Evolutionary conservation across 306 rosid species (phyloP).

Genomic region (Sindora glabra): DNA sequence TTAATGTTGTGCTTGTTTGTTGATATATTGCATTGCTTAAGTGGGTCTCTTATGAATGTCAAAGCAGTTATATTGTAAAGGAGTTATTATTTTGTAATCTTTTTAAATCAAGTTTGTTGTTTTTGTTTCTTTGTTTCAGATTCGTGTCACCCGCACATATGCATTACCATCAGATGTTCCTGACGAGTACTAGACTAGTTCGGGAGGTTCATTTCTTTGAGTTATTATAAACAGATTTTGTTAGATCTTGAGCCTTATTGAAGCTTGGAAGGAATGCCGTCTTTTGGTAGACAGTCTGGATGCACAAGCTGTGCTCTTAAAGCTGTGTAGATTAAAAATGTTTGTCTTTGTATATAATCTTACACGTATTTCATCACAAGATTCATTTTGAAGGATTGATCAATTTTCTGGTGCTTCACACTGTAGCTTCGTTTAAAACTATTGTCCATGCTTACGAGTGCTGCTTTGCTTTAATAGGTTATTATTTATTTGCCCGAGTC

Average conservation of each 20-base stretch:
- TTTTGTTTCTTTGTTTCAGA: slow-evolving; percentile 39
- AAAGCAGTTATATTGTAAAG: not conserved
- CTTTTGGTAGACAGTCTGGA: not conserved
- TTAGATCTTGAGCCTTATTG: not conserved
- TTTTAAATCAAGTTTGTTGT: slow-evolving; percentile 10
- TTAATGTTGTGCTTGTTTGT: slow-evolving; percentile 8
- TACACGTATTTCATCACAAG: not conserved
- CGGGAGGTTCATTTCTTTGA: not conserved
- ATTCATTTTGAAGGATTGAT: slow-evolving; percentile 2
- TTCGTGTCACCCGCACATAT: slow-evolving; percentile 59
- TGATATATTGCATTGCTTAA: not conserved
- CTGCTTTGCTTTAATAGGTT: not conserved
- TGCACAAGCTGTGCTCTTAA: not conserved
- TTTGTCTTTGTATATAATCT: not conserved
- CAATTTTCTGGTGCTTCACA: not conserved
- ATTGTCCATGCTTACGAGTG: not conserved
- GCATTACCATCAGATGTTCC: slow-evolving; percentile 28
- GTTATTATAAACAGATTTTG: not conserved
- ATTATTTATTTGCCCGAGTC: too few species aligned
- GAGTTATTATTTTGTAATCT: not conserved
- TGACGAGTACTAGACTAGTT: slow-evolving; percentile 26
- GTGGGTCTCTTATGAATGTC: not conserved
- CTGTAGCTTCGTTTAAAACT: not conserved
- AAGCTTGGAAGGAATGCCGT: not conserved
- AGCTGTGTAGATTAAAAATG: slow-evolving; percentile 14